Evolutionary conservation across 306 rosid genomes (phyloP).

Genomic region (Cyclanthera cordifolia): DNA sequence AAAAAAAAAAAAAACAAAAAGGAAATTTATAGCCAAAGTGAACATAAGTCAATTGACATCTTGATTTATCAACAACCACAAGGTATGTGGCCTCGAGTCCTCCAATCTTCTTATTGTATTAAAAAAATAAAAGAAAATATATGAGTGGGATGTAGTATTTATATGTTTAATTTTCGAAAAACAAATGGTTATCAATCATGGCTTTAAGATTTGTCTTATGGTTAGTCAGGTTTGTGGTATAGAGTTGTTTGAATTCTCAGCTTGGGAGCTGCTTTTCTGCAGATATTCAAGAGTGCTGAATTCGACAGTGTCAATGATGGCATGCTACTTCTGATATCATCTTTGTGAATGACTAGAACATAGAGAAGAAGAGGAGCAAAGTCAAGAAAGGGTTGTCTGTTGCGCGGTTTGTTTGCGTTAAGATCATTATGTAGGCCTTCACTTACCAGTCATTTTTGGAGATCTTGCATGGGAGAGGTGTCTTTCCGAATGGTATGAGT

Average conservation of each 20-base stretch:
- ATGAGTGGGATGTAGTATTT: too few species aligned
- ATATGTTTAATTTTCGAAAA: too few species aligned
- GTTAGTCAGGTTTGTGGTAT: not conserved
- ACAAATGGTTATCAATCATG: too few species aligned
- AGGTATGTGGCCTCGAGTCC: too few species aligned
- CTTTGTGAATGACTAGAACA: not conserved
- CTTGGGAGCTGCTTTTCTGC: constrained; percentile 19
- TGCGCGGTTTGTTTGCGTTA: constrained; percentile 29
- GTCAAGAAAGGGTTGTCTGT: constrained; percentile 7
- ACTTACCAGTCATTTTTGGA: constrained; percentile 28
- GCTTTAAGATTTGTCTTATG: not conserved
- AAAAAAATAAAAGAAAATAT: too few species aligned
- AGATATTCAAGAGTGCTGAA: constrained; percentile 62
- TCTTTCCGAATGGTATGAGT: constrained; percentile 35
- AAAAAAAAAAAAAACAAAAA: too few species aligned
- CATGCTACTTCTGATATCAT: not conserved
- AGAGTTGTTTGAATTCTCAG: not conserved
- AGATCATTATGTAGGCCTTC: constrained; percentile 7
- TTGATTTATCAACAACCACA: too few species aligned
- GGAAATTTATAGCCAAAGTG: too few species aligned
- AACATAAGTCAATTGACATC: too few species aligned
- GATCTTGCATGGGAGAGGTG: constrained; percentile 30
- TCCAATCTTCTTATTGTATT: too few species aligned
- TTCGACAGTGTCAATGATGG: constrained; percentile 4
- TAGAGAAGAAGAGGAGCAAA: not conserved